Evolutionary conservation across 1,139 yeast genomes (phyloP).

Genomic region (Maudiozyma humilis): DNA sequence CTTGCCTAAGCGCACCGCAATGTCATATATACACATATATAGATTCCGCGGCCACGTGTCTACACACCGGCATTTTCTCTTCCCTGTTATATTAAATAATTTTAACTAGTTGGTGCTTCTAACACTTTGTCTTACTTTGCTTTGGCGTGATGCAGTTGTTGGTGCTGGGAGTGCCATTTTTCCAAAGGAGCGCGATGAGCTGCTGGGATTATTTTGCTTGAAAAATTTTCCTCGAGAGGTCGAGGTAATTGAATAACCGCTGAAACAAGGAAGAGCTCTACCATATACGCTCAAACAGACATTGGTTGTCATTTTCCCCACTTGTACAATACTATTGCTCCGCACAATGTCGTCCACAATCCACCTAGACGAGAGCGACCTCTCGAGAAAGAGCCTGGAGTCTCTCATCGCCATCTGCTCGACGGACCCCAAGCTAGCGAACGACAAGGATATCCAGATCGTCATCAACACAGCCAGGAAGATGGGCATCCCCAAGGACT

Average conservation of each 20-base stretch:
- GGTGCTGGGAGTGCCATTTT: too few species aligned
- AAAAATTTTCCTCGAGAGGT: background rate
- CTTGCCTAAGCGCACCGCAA: conserved; percentile 32
- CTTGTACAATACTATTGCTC: background rate
- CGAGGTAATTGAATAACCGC: background rate
- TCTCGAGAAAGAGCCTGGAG: conserved; percentile 18
- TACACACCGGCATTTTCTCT: conserved; percentile 7
- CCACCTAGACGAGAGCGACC: conserved; percentile 7
- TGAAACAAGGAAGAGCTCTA: too few species aligned
- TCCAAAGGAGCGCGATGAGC: background rate
- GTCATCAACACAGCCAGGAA: conserved; percentile 46
- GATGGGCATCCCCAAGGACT: conserved; percentile 44
- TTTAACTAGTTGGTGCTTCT: background rate
- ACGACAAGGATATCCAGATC: conserved; percentile 36
- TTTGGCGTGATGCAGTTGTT: conserved; percentile 3
- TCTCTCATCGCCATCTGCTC: conserved; percentile 22
- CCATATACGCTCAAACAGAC: background rate
- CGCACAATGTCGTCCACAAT: conserved; percentile 4
- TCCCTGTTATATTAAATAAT: conserved; percentile 2
- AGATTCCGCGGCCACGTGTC: conserved; percentile 5
- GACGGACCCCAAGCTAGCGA: conserved; percentile 18
- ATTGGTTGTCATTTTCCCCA: too few species aligned
- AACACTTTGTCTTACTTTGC: background rate
- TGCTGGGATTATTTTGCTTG: background rate
- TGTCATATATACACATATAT: conserved; percentile 1